A percentile compares a stretch with the other conserved stretches of the same genome.
phyloP scores from a whole-genome alignment of 2,329 filamentous ascomycete genomes.

The Microcyclosporella mali region DNA sequence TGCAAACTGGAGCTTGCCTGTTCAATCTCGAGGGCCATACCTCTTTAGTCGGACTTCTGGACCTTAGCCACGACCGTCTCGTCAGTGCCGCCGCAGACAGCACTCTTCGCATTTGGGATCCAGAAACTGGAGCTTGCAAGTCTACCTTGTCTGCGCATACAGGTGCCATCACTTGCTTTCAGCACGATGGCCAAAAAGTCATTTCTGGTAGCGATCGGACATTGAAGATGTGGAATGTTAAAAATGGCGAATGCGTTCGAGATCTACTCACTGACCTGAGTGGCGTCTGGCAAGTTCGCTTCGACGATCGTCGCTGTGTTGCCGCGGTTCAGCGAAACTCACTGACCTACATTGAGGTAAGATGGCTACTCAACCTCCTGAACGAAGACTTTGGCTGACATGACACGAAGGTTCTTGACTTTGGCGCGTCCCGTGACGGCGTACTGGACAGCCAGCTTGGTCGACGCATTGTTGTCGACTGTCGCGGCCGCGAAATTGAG shows the following conservation, averaged over 20 bases:
- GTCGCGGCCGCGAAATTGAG: slow-evolving; percentile 28
- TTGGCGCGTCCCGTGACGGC: slow-evolving; percentile 87
- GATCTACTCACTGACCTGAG: slow-evolving; percentile 88
- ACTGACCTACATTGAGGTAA: slow-evolving; percentile 91
- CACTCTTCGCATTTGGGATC: slow-evolving; percentile 94
- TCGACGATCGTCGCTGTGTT: slow-evolving; percentile 90
- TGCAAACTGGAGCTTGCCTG: slow-evolving; percentile 76
- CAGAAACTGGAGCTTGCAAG: slow-evolving; percentile 83
- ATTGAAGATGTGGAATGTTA: slow-evolving; percentile 97
- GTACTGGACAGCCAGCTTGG: slow-evolving; percentile 71
- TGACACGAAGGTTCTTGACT: slow-evolving; percentile 78
- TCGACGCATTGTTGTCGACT: slow-evolving; percentile 59
- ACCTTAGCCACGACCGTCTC: slow-evolving; percentile 80
- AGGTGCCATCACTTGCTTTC: slow-evolving; percentile 96
- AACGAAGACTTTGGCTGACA: neutral
- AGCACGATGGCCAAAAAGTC: slow-evolving; percentile 93
- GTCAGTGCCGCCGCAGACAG: slow-evolving; percentile 95
- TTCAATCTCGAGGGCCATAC: slow-evolving; percentile 90
- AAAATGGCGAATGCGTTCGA: slow-evolving; percentile 83
- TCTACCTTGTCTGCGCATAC: slow-evolving; percentile 88
- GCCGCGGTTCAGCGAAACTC: slow-evolving; percentile 90
- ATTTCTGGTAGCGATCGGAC: slow-evolving; percentile 94
- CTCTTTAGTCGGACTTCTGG: slow-evolving; percentile 83
- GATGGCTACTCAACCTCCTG: slow-evolving; percentile 27
- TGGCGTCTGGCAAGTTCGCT: slow-evolving; percentile 99